A percentile compares a stretch with the other conserved stretches of the same genome.
Conservation (phyloP, 208 protist genomes). For the Wallacemonas sp. region DNA sequence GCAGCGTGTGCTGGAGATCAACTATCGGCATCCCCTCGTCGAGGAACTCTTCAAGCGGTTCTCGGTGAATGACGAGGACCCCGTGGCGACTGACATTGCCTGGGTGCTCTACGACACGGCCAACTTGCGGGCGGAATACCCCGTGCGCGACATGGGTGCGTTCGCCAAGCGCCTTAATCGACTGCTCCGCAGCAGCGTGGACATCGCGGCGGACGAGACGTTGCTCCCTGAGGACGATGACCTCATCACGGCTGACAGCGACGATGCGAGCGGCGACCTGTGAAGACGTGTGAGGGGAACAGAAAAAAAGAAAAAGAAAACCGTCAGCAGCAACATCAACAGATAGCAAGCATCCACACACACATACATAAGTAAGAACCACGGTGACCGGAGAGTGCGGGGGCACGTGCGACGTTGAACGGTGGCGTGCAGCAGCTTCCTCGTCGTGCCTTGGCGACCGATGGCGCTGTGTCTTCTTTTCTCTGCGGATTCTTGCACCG, state of each 20-base stretch:
- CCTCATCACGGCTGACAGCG: slow-evolving; percentile 31
- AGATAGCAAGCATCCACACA: slow-evolving; percentile 1
- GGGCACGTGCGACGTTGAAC: no score
- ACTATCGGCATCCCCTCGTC: slow-evolving; percentile 97
- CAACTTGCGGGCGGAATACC: slow-evolving; percentile 93
- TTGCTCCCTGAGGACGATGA: slow-evolving; percentile 78
- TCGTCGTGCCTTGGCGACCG: no score
- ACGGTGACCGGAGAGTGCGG: no score
- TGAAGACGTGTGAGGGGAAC: slow-evolving; percentile 7
- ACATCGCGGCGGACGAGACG: slow-evolving; percentile 61
- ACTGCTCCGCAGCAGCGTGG: slow-evolving; percentile 87
- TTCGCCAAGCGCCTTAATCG: slow-evolving; percentile 86
- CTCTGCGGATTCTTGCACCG: no score
- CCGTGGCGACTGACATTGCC: slow-evolving; percentile 83
- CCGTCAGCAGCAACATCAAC: neutral
- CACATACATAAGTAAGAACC: neutral
- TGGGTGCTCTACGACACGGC: slow-evolving; percentile 96
- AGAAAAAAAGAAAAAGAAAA: slow-evolving; percentile 8
- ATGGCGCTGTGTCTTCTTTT: no score
- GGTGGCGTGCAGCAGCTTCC: no score
- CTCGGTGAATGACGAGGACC: slow-evolving; percentile 83
- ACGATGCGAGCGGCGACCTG: slow-evolving; percentile 29
- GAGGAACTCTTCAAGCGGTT: slow-evolving; percentile 89
- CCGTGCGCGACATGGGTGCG: slow-evolving; percentile 64
- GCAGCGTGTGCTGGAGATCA: slow-evolving; percentile 97